Base-by-base conservation (phyloP, 2,329 filamentous ascomycete genomes). In the Blastomyces parvus region DNA sequence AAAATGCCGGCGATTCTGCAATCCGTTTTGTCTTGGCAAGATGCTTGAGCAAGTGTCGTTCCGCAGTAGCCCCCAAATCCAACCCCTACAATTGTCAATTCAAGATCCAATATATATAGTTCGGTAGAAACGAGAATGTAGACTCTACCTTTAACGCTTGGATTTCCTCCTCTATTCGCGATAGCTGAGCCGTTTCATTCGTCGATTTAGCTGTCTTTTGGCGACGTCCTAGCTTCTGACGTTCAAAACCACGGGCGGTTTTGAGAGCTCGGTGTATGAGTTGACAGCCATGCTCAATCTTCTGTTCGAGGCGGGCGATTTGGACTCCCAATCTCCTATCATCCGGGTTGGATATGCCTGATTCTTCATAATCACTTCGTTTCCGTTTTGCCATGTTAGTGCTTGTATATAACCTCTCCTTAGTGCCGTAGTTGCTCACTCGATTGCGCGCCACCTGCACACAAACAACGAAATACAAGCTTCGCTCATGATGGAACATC, bases 211-310 rank as follows among this genome's bases (percentile, higher is more conserved):
- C 83, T 2, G 77, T 78, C 70, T 87, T 87, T 67, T 82, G 80
- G 63, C 85, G 76, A 17, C 84, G 78, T 27, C 84, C 82, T 63
- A 86, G 76, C 70, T 87, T 87, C 72, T 87, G 85, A 59, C 84
- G 77, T 72, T 88, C 85, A 67, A 87, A 85, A 13, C 82, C 82
- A 53, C 83, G 82, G 44, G 83, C 83, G 11, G 82, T 76, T 69
- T 85, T 86, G 53, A 87, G 78, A 1, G 82, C 83, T 33, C 78
- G 74, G 25, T 77, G 75, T 4, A 87, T 76, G 25, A 78, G 70
- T 63, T 80, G 80, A 53, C 80, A 78, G 33, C 80, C 80, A 57
- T 81, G 77, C 40, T 80, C 75, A 64, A 86, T 77, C 66, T 80
- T 79, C 61, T 78, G 72, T 46, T 76, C 74, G 3, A 82, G 70